Evolutionary conservation across 2,329 filamentous ascomycete species (phyloP), one percentile per base, ranked within the genome.

Genomic region (Penicillium sp.): DNA sequence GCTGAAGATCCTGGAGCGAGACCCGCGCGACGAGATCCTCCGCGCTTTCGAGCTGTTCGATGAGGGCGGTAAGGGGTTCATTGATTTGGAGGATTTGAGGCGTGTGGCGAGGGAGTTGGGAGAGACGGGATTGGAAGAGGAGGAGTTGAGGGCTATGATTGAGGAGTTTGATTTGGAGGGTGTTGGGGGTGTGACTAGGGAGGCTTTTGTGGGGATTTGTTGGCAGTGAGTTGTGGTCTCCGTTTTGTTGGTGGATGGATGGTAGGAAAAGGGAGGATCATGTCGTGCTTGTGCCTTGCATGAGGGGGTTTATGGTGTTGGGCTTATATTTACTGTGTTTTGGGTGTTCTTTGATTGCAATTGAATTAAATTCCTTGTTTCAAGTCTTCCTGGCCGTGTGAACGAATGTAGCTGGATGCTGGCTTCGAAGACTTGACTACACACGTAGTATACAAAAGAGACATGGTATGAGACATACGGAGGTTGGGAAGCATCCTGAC

Each of bases 151-250:
- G 67, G 92, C 92, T 64, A 99, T 99, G 95, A 95, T 99, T 79
- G 92, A 97, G 71, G 94, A 98, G 77, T 96, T 98, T 79, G 95
- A 99, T 79, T 83, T 97, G 64, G 91, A 96, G 72, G 94, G 92
- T 1, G 96, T 96, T 68, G 93, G 93, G 11, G 92, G 83, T 58
- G 87, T 89, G 65, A 83, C 81, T 50, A 74, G 83, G 68, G 86
- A 88, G 59, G 86, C 86, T 59, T 89, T 89, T 77, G 79, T 88
- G 66, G 82, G 83, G n/a, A 89, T 89, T 65, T 88, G 86, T 73
- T 78, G 87, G 74, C 79, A 81, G 68, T 82, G 78, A 59, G 43
- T 35, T 35, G 50, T 40, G 1, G 10, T 18, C 14, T 10, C 6
- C 11, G 4, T 36, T 19, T 50, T 14, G 10, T 16, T 24, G 11